Conservation (phyloP, 805 yeast genomes). For the Ogataea zsoltii region DNA sequence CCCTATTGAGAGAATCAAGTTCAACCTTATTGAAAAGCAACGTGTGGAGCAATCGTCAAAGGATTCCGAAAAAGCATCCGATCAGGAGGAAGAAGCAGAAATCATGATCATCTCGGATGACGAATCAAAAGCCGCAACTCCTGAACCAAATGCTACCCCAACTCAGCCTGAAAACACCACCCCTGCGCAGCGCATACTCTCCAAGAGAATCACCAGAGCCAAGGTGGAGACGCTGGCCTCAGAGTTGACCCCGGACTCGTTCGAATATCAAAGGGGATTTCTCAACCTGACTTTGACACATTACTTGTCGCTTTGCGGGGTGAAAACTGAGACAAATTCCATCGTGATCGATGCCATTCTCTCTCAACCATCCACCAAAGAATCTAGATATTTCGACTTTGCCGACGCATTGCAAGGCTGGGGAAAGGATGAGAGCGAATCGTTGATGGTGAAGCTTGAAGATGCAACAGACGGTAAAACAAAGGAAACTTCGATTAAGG, state of each 20-base stretch:
- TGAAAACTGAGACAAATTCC: constrained; percentile 34
- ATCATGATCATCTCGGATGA: constrained; percentile 9
- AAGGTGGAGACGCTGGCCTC: constrained; percentile 19
- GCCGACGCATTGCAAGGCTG: constrained; percentile 19
- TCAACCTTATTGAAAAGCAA: constrained; percentile 29
- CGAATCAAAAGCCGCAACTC: not conserved
- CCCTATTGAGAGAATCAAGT: constrained; percentile 46
- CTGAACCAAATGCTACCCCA: constrained; percentile 4
- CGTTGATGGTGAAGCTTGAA: constrained; percentile 24
- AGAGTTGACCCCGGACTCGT: constrained; percentile 15
- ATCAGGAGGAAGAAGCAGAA: constrained; percentile 6
- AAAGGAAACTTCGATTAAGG: constrained; percentile 31
- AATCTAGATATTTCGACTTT: constrained; percentile 6
- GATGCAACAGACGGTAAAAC: constrained; percentile 11
- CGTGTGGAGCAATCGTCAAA: not conserved
- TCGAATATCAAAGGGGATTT: constrained; percentile 20
- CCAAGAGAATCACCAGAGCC: constrained; percentile 22
- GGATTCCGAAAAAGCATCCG: constrained; percentile 1
- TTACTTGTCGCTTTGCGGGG: constrained; percentile 30
- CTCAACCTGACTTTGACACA: constrained; percentile 19
- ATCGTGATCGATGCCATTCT: constrained; percentile 7
- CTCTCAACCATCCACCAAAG: not conserved
- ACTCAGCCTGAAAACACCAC: constrained; percentile 7
- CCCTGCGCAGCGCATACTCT: constrained; percentile 22
- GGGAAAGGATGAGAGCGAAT: constrained; percentile 24